Conservation (phyloP, 306 rosid genomes). For the Geum urbanum region DNA sequence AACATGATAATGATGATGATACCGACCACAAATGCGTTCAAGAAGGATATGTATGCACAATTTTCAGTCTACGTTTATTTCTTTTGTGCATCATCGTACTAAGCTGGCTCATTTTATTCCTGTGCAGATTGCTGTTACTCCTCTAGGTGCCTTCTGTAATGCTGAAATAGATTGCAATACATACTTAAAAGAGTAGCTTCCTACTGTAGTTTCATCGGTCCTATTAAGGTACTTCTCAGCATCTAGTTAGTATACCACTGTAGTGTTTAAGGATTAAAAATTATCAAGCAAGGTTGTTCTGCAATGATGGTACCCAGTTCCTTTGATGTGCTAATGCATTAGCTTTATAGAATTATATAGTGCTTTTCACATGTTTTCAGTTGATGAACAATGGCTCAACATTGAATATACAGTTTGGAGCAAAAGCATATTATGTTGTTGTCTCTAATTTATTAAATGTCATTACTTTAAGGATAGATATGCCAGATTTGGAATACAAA, state of each 20-base stretch:
- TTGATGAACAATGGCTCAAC: not conserved
- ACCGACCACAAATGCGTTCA: slow-evolving; percentile 48
- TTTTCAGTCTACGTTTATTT: not conserved
- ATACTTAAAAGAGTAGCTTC: slow-evolving; percentile 67
- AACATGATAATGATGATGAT: slow-evolving; percentile 44
- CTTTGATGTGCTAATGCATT: not conserved
- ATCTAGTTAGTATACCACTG: slow-evolving; percentile 15
- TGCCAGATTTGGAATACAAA: too few species aligned
- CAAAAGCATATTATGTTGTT: not conserved
- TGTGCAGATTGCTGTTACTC: slow-evolving; percentile 77
- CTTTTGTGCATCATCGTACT: not conserved
- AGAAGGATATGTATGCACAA: slow-evolving; percentile 80
- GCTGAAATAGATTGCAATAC: slow-evolving; percentile 53
- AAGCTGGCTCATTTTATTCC: not conserved
- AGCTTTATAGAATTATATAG: not conserved
- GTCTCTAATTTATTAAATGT: not conserved
- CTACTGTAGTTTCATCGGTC: slow-evolving; percentile 49
- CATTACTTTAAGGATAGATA: too few species aligned
- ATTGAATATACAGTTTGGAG: not conserved
- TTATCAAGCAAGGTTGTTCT: not conserved
- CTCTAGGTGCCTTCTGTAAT: slow-evolving; percentile 62
- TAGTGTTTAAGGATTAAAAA: not conserved
- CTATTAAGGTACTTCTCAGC: slow-evolving; percentile 39
- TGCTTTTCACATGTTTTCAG: not conserved
- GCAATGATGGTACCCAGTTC: not conserved